phyloP scores from a whole-genome alignment of 2,329 filamentous ascomycete species.

The Drechslerella coelobrocha region DNA sequence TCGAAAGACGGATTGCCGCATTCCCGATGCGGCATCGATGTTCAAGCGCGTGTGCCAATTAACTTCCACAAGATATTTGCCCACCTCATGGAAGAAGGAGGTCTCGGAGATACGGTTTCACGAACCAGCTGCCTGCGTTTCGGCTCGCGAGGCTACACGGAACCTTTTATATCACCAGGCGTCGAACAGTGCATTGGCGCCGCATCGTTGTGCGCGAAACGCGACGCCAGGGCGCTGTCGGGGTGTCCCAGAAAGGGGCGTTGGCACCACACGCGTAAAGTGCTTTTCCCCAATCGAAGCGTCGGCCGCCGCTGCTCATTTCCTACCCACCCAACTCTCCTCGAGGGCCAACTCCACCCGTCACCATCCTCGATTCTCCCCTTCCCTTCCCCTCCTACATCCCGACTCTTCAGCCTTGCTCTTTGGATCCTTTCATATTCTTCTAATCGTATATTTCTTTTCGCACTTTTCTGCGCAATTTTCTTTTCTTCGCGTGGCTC shows the following conservation, averaged over 20 bases:
- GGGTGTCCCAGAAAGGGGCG: slow-evolving; percentile 7
- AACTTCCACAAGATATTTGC: background rate
- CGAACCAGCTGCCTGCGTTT: slow-evolving; percentile 2
- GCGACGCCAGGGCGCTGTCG: slow-evolving; percentile 6
- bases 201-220: slow-evolving; percentile 17
- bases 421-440: slow-evolving; percentile 7
- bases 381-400: background rate
- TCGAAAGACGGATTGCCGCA: too few species aligned
- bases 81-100: background rate
- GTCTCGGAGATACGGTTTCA: slow-evolving; percentile 1
- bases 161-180: background rate
- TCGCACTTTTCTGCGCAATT: background rate
- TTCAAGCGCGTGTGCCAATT: too few species aligned
- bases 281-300: slow-evolving; percentile 16
- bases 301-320: background rate
- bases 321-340: slow-evolving; percentile 2
- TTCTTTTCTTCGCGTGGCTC: background rate
- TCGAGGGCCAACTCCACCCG: too few species aligned
- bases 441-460: background rate
- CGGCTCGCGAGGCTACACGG: background rate
- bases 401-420: slow-evolving; percentile 5
- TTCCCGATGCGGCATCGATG: too few species aligned
- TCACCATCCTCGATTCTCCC: too few species aligned
- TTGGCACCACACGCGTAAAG: slow-evolving; percentile 24
- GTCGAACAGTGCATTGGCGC: slow-evolving; percentile 34